These are phyloP conservation scores for Lactarius pseudohatsudake DNA, from an alignment of 768 basidiomycete species.

Conservation along the genomic window DNA sequence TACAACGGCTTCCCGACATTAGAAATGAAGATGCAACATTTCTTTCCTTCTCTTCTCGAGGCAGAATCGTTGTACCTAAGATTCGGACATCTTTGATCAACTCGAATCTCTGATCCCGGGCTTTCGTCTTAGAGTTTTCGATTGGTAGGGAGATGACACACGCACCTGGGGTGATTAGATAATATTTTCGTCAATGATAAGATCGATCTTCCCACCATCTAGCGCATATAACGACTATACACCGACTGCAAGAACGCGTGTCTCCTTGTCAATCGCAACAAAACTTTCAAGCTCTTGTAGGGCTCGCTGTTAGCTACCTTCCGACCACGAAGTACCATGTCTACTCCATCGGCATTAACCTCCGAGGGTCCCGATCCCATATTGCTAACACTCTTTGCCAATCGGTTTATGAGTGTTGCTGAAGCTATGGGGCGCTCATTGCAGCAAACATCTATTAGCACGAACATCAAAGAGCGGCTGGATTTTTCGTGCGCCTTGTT, in stretches of 20 bases:
- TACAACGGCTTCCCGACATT: no score
- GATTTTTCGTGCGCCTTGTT: constrained; percentile 96
- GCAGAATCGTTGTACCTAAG: no score
- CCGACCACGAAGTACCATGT: not conserved
- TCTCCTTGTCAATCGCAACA: not conserved
- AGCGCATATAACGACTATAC: not conserved
- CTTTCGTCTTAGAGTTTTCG: no score
- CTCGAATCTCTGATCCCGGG: no score
- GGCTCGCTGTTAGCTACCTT: not conserved
- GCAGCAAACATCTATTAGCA: constrained; percentile 88
- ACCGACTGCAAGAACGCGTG: not conserved
- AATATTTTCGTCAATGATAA: not conserved
- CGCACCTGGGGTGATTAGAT: not conserved
- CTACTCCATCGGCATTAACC: not conserved
- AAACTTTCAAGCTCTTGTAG: not conserved
- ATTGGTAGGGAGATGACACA: no score
- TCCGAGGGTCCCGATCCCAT: constrained; percentile 71
- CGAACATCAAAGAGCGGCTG: constrained; percentile 94
- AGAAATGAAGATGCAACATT: no score
- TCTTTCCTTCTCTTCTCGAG: no score
- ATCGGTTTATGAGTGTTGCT: constrained; percentile 96
- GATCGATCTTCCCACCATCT: not conserved
- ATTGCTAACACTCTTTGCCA: constrained; percentile 86
- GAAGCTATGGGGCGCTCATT: constrained; percentile 93
- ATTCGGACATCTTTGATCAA: no score